phyloP scores from a whole-genome alignment of 805 yeast genomes.

The Metschnikowia continentalis region DNA sequence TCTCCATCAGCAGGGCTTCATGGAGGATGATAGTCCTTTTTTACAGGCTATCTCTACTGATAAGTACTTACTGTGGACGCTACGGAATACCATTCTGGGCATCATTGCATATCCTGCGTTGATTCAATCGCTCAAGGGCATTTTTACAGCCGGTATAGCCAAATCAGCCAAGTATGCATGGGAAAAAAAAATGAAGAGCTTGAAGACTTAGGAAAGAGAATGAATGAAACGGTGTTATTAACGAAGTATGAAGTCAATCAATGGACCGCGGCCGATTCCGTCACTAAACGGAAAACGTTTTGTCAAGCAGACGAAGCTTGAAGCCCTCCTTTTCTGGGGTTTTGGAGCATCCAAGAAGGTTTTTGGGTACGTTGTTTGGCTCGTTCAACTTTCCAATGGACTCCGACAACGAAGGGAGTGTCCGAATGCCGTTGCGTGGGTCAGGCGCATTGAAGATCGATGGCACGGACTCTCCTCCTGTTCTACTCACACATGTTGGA shows the following conservation, averaged over 20 bases:
- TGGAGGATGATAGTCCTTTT: slow-evolving; percentile 18
- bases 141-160: slow-evolving; percentile 78
- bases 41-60: slow-evolving; percentile 43
- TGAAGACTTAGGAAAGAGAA: background rate
- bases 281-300: background rate
- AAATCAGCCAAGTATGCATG: slow-evolving; percentile 71
- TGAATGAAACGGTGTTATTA: no score
- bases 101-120: slow-evolving; percentile 67
- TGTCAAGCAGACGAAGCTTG: slow-evolving; percentile 5
- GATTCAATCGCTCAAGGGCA: slow-evolving; percentile 75
- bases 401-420: slow-evolving; percentile 4
- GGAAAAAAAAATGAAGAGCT: slow-evolving; percentile 51
- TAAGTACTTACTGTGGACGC: slow-evolving; percentile 28
- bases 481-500: background rate
- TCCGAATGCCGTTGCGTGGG: background rate
- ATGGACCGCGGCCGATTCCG: background rate
- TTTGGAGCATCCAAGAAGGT: slow-evolving; percentile 2
- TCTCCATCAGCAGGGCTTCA: background rate
- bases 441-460: background rate
- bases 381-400: background rate
- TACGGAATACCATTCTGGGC: slow-evolving; percentile 26
- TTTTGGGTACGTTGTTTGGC: background rate
- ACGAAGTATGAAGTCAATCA: no score
- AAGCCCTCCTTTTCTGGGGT: background rate
- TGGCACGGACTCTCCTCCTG: background rate